Percentiles rank a stretch among this genome's conserved stretches.
phyloP scores from a whole-genome alignment of 306 rosid genomes.

The Cyamopsis tetragonoloba region DNA sequence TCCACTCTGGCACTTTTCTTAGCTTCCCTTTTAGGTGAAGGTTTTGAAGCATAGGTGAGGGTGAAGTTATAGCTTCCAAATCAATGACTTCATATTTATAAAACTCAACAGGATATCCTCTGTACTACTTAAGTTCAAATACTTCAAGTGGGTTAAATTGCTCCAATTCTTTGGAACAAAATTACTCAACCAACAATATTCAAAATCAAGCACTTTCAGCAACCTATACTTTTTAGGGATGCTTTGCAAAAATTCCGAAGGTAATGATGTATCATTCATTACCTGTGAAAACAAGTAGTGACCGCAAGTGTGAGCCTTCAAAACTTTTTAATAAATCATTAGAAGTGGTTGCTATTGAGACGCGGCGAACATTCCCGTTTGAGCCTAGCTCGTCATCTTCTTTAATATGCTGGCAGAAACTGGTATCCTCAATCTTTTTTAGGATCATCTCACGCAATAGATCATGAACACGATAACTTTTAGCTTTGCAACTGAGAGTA shows the following conservation, averaged over 20 bases:
- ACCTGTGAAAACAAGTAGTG: not conserved
- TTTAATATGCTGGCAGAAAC: not conserved
- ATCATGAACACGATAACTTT: not conserved
- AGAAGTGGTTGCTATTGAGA: not conserved
- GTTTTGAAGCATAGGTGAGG: not conserved
- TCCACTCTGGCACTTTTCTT: not conserved
- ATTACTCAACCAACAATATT: accelerated
- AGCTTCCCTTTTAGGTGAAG: not conserved
- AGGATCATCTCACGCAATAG: not conserved
- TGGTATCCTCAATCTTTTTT: not conserved
- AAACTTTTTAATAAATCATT: not conserved
- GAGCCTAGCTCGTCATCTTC: not conserved
- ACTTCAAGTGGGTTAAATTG: not conserved
- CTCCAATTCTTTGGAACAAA: not conserved
- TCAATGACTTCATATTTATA: not conserved
- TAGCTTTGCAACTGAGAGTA: not conserved
- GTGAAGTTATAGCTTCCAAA: not conserved
- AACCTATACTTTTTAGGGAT: not conserved
- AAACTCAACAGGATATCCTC: too few relatives aligned
- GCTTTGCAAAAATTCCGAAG: not conserved
- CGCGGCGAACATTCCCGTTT: not conserved
- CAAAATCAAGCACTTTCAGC: not conserved
- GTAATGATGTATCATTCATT: not conserved
- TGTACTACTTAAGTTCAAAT: not conserved
- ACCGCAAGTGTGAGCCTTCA: not conserved